phyloP scores from a whole-genome alignment of 176 grass and related monocot genomes.

The Ensete ventricosum region DNA sequence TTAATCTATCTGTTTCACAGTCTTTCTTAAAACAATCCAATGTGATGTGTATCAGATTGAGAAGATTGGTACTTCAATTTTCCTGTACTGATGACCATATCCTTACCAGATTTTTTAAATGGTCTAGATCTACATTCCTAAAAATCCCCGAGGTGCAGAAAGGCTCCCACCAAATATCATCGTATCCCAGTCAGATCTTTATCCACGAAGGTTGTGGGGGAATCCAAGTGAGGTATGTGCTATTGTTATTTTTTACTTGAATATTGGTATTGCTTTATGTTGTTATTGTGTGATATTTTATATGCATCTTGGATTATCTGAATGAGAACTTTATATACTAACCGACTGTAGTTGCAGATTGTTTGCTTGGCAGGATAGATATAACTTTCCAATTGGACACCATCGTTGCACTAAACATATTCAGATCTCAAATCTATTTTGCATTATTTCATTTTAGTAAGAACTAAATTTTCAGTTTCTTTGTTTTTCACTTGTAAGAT shows the following conservation, averaged over 20 bases:
- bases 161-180: slow-evolving; percentile 11
- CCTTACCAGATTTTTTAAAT: background rate
- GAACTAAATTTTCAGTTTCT: too few species aligned
- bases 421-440: too few species aligned
- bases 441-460: too few species aligned
- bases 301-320: too few species aligned
- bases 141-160: slow-evolving; percentile 21
- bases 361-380: too few species aligned
- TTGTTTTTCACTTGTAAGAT: too few species aligned
- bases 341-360: too few species aligned
- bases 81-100: background rate
- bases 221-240: slow-evolving; percentile 16
- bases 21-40: background rate
- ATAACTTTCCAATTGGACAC: too few species aligned
- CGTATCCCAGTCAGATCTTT: slow-evolving; percentile 16
- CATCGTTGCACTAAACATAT: too few species aligned
- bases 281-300: background rate
- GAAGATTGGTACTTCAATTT: background rate
- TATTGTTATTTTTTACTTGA: background rate
- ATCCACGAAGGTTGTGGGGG: slow-evolving; percentile 13
- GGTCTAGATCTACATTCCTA: slow-evolving; percentile 12
- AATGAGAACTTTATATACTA: too few species aligned
- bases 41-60: background rate
- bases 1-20: background rate
- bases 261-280: background rate